phyloP scores from a whole-genome alignment of 2,329 filamentous ascomycete genomes.

The Byssoonygena ceratinophila region DNA sequence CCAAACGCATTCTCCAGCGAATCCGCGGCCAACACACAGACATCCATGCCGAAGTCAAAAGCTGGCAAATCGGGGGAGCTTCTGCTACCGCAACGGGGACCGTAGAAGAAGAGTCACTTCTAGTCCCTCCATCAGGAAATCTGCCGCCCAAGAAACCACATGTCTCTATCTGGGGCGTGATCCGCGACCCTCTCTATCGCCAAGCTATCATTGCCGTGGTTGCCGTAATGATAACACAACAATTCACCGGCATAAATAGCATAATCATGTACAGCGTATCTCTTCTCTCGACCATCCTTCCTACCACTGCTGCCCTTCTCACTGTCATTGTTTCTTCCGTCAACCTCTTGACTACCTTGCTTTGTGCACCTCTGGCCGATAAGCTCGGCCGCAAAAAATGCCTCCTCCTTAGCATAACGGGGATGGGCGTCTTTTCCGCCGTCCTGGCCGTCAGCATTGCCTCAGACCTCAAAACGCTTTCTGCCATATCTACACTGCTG shows the following conservation, averaged over 20 bases:
- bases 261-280: conserved; percentile 98
- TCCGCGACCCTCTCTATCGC: conserved; percentile 56
- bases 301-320: conserved; percentile 68
- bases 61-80: conserved; percentile 41
- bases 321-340: conserved; percentile 79
- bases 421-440: conserved; percentile 71
- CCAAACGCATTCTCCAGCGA: conserved; percentile 58
- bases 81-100: neutral
- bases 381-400: conserved; percentile 78
- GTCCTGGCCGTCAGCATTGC: conserved; percentile 72
- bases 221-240: conserved; percentile 85
- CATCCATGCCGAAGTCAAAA: conserved; percentile 61
- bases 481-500: conserved; percentile 66
- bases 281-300: conserved; percentile 68
- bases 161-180: conserved; percentile 55
- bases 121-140: conserved; percentile 49
- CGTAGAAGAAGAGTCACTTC: conserved; percentile 59
- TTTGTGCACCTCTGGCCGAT: conserved; percentile 75
- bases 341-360: conserved; percentile 73
- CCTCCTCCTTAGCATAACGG: conserved; percentile 67
- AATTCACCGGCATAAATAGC: conserved; percentile 88
- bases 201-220: conserved; percentile 72
- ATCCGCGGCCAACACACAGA: conserved; percentile 61
- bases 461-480: conserved; percentile 60
- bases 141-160: conserved; percentile 55